A percentile compares a stretch with the other conserved stretches of the same genome.
phyloP scores from a whole-genome alignment of 2,329 filamentous ascomycete genomes.

The Chrysoporthe cubensis region DNA sequence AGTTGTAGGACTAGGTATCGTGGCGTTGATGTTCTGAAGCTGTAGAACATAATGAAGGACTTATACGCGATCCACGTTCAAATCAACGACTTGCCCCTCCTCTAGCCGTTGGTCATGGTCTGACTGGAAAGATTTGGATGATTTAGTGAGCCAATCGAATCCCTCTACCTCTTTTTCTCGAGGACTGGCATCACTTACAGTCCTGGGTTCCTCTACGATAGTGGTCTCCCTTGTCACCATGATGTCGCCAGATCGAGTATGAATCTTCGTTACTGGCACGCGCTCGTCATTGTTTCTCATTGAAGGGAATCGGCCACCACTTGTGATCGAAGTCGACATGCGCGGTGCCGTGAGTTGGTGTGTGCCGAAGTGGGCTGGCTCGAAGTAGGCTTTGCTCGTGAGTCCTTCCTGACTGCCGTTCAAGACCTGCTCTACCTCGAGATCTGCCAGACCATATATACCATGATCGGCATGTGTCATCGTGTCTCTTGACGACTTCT shows the following conservation, averaged over 20 bases:
- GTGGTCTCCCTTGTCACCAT: slow-evolving; percentile 23
- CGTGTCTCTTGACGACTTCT: slow-evolving; percentile 11
- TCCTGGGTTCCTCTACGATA: slow-evolving; percentile 11
- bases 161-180: not conserved
- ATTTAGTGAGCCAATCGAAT: slow-evolving; percentile 8
- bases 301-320: not conserved
- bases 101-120: not conserved
- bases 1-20: not conserved
- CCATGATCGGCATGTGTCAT: slow-evolving; percentile 4
- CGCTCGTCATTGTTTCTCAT: not conserved
- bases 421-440: slow-evolving; percentile 17
- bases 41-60: not conserved
- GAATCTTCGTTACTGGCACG: not conserved
- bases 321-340: not conserved
- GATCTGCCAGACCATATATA: slow-evolving; percentile 20
- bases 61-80: not conserved
- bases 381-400: slow-evolving; percentile 1
- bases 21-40: not conserved
- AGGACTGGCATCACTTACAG: not conserved
- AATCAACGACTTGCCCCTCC: not conserved
- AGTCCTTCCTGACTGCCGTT: slow-evolving; percentile 14
- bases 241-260: slow-evolving; percentile 16
- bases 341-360: not conserved
- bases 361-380: slow-evolving; percentile 13
- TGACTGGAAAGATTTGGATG: not conserved